Percentiles rank a stretch among this genome's conserved stretches.
phyloP scores from a whole-genome alignment of 352 stramenopile genomes.

The Phytophthora uliginosa region DNA sequence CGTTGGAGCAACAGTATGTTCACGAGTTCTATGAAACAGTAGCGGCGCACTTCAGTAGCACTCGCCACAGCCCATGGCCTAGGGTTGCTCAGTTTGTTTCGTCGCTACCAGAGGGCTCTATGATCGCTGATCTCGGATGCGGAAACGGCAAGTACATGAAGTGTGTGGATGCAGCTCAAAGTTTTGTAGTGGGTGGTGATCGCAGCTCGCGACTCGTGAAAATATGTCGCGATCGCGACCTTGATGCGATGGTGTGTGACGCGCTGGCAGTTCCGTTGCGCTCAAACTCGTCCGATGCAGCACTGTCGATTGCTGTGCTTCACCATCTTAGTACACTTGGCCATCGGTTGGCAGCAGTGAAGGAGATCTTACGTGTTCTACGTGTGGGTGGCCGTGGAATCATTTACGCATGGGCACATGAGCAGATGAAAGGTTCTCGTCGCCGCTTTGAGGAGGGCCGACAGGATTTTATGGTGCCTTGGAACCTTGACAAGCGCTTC shows the following conservation, averaged over 20 bases:
- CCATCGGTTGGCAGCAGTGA: slow-evolving; percentile 77
- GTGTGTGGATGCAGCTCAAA: slow-evolving; percentile 64
- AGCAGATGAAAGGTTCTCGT: slow-evolving; percentile 82
- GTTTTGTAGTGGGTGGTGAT: slow-evolving; percentile 69
- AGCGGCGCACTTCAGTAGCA: slow-evolving; percentile 87
- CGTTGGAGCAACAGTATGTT: slow-evolving; percentile 84
- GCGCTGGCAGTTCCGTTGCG: slow-evolving; percentile 80
- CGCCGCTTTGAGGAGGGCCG: slow-evolving; percentile 72
- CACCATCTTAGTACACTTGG: slow-evolving; percentile 84
- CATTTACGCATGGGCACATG: slow-evolving; percentile 91
- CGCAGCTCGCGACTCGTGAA: slow-evolving; percentile 69
- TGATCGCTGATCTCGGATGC: slow-evolving; percentile 87
- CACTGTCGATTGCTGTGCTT: slow-evolving; percentile 87
- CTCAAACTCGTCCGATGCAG: slow-evolving; percentile 77
- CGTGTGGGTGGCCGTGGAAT: slow-evolving; percentile 73
- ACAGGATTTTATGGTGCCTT: slow-evolving; percentile 92
- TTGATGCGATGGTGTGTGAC: slow-evolving; percentile 85
- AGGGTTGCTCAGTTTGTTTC: slow-evolving; percentile 77
- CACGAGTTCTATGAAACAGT: slow-evolving; percentile 91
- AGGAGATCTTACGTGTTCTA: slow-evolving; percentile 83
- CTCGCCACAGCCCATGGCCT: slow-evolving; percentile 89
- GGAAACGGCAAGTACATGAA: slow-evolving; percentile 94
- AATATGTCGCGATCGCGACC: slow-evolving; percentile 66
- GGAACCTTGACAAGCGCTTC: slow-evolving; percentile 89
- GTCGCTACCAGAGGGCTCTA: slow-evolving; percentile 59